phyloP scores from a whole-genome alignment of 139 green algal species.

The Pleodorina starrii region DNA sequence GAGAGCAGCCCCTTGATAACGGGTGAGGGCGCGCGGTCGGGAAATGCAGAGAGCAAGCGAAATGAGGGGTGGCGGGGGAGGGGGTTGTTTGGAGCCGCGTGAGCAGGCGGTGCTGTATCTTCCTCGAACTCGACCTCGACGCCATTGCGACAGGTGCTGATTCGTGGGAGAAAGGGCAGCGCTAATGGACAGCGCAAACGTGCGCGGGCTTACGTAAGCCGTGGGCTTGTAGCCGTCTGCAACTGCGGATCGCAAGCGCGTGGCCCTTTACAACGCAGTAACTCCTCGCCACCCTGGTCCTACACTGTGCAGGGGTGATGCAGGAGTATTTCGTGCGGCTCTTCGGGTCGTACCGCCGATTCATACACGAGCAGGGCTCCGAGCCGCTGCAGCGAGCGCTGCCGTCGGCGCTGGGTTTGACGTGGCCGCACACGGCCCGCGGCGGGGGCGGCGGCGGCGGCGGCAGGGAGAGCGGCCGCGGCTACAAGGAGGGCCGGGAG shows the following conservation, averaged over 20 bases:
- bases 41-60: no score
- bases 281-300: neutral
- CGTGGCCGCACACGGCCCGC: neutral
- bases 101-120: no score
- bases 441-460: neutral
- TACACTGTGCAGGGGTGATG: constrained; percentile 66
- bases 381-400: neutral
- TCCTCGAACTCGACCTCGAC: no score
- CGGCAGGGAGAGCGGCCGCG: neutral
- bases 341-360: constrained; percentile 71
- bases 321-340: constrained; percentile 80
- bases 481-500: neutral
- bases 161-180: no score
- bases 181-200: no score
- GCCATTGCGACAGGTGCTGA: no score
- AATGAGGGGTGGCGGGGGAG: no score
- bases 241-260: no score
- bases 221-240: no score
- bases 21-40: constrained; percentile 45
- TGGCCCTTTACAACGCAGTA: no score
- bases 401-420: neutral
- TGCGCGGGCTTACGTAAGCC: no score
- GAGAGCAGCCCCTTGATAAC: constrained; percentile 80
- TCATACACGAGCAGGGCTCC: constrained; percentile 56
- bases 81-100: no score